Percentiles rank a stretch among this genome's conserved stretches.
Conservation (phyloP, 2,329 filamentous ascomycete genomes). For the Gremmenia infestans region DNA sequence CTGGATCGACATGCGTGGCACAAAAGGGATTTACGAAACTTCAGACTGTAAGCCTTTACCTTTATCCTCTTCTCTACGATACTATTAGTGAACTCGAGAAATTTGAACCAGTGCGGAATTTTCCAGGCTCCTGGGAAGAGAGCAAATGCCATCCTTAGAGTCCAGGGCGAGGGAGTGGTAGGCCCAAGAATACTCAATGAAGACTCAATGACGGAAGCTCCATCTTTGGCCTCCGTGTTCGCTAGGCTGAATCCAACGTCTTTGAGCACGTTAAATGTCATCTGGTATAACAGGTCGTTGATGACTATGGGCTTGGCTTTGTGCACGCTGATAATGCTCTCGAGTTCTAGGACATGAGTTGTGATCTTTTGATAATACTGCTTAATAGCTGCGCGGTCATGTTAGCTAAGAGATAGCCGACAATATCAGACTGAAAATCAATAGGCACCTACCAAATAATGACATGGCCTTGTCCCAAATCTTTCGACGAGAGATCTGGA, state of each 20-base stretch:
- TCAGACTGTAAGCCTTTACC: background rate
- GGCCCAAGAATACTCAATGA: background rate
- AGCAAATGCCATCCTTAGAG: background rate
- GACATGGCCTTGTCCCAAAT: background rate
- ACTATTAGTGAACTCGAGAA: background rate
- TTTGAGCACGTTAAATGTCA: constrained; percentile 44
- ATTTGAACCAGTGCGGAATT: background rate
- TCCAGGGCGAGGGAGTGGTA: background rate
- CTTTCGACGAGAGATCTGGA: background rate
- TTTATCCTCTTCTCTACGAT: background rate
- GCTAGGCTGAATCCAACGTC: constrained; percentile 37
- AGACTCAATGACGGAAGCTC: background rate
- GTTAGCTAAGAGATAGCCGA: background rate
- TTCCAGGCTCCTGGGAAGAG: background rate
- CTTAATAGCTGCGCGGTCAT: background rate
- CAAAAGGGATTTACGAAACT: no score
- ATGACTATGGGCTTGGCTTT: background rate
- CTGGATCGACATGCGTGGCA: no score
- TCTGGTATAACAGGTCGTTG: constrained; percentile 30
- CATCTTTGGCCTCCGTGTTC: constrained; percentile 1
- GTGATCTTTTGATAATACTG: background rate
- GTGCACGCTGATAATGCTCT: no score
- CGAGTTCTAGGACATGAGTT: no score
- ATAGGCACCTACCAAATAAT: background rate
- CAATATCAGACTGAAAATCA: background rate